These are phyloP conservation scores for Penicillium turbatum DNA, from an alignment of 495 filamentous ascomycete species.

Conservation along the genomic window DNA sequence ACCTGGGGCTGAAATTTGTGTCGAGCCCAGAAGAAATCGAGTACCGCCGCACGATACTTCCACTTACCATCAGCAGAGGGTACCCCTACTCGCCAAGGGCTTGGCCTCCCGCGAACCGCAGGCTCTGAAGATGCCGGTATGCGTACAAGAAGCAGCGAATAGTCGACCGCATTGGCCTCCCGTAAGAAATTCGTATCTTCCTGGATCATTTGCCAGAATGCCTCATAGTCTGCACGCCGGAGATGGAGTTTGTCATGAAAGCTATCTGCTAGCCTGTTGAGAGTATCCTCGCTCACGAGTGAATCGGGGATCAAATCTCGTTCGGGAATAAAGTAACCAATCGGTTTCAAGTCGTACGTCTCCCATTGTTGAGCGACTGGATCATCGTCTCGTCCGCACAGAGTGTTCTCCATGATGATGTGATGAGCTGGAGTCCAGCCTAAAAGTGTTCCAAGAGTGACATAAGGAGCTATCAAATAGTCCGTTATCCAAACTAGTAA, in stretches of 20 bases:
- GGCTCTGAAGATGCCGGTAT: constrained; percentile 41
- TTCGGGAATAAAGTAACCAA: constrained; percentile 68
- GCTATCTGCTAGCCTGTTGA: constrained; percentile 55
- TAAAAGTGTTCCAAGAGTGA: constrained; percentile 51
- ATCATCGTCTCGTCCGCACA: constrained; percentile 50
- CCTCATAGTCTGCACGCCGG: constrained; percentile 42
- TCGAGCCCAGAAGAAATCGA: constrained; percentile 73
- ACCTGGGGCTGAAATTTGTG: constrained; percentile 58
- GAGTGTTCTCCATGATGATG: constrained; percentile 69
- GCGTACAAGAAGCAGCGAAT: constrained; percentile 63
- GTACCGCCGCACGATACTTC: constrained; percentile 56
- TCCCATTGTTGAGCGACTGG: constrained; percentile 52
- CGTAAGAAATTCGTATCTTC: constrained; percentile 57
- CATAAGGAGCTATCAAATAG: constrained; percentile 51
- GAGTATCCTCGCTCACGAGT: constrained; percentile 54
- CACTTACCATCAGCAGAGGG: constrained; percentile 56
- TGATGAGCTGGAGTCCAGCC: constrained; percentile 58
- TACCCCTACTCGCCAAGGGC: constrained; percentile 55
- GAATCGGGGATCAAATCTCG: constrained; percentile 58
- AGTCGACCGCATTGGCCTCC: constrained; percentile 60
- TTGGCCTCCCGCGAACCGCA: constrained; percentile 22
- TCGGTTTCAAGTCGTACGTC: constrained; percentile 66
- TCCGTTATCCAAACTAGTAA: constrained; percentile 66
- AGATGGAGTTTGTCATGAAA: constrained; percentile 63
- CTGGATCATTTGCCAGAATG: constrained; percentile 46